phyloP scores from a whole-genome alignment of 1,139 yeast genomes.

The Lodderomyces parapsilosis region DNA sequence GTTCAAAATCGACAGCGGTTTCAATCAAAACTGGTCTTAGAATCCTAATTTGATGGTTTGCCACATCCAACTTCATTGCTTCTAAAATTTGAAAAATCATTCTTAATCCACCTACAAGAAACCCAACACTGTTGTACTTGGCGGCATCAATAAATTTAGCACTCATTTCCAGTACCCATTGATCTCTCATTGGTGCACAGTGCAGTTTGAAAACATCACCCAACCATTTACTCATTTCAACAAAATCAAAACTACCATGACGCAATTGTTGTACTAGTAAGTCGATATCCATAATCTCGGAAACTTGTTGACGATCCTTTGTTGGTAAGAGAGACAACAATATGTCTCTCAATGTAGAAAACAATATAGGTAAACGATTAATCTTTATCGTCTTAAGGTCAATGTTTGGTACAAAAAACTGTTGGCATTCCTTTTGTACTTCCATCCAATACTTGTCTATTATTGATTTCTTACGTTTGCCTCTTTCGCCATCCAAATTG shows the following conservation, averaged over 20 bases:
- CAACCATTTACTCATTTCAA: constrained; percentile 68
- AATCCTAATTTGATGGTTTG: constrained; percentile 88
- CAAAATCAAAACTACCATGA: constrained; percentile 68
- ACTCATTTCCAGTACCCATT: constrained; percentile 85
- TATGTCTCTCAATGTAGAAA: constrained; percentile 76
- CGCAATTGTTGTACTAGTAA: constrained; percentile 72
- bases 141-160: constrained; percentile 64
- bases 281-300: constrained; percentile 76
- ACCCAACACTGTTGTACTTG: constrained; percentile 48
- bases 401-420: constrained; percentile 27
- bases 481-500: constrained; percentile 87
- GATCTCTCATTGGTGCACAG: constrained; percentile 95
- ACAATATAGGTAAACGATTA: constrained; percentile 64
- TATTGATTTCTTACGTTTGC: constrained; percentile 69
- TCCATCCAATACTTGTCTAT: constrained; percentile 85
- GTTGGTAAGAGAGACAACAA: constrained; percentile 73
- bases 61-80: constrained; percentile 95
- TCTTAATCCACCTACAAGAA: constrained; percentile 74
- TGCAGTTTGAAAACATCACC: constrained; percentile 71
- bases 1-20: constrained; percentile 90
- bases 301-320: constrained; percentile 68
- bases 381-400: constrained; percentile 24
- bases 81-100: constrained; percentile 82
- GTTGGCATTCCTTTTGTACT: constrained; percentile 60
- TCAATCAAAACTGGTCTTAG: constrained; percentile 82